Base-by-base conservation (phyloP, 108 stramenopile species). In the Pseudonitzschia delicatissima region DNA sequence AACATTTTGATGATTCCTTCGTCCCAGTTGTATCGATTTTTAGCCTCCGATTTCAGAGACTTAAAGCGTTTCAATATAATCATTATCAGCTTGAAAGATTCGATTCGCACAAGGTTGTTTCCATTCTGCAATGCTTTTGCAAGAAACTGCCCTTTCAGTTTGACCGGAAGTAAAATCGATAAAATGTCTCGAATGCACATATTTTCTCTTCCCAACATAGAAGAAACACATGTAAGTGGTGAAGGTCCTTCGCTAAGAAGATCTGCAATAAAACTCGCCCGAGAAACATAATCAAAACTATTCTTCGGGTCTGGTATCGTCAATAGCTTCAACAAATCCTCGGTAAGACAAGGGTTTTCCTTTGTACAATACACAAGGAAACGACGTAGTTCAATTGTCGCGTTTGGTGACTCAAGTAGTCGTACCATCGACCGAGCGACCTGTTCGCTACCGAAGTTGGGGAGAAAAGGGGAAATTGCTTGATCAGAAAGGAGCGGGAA, bases 231-330 rank as follows among this genome's bases (percentile, higher is more conserved):
- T 2, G 35, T 11, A 15, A 44, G 8, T 21, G 66, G 27, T n/a
- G 75, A 64, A 33, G 89, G 86, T 13, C 82, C 82, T 5, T 80
- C 49, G 27, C 67, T 62, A 18, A 90, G 37, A 13, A 90, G 57
- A 36, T 52, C 60, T 7, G 80, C 69, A 5, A 86, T 66, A 57
- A 87, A 82, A 47, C 77, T 52, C 20, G 84, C 44, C 25, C 71
- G 62, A 34, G 83, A 66, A 20, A 87, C 26, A 33, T 80, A 82
- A 20, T 60, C 75, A 68, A 81, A 85, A 21, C 71, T 51, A 12
- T 77, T 74, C 47, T 77, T 91, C 5, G 82, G 50, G 48, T 91
- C 90, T 20, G 83, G 81, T 5, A 91, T 33, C 17, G 69, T 40
- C 33, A 88, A 52, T 18, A 63, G 44, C 0, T 68, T 68, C 58